Percentiles rank a stretch among this genome's conserved stretches.
phyloP scores from a whole-genome alignment of 768 basidiomycete genomes.

The Gloeopeniophorella convolvens region DNA sequence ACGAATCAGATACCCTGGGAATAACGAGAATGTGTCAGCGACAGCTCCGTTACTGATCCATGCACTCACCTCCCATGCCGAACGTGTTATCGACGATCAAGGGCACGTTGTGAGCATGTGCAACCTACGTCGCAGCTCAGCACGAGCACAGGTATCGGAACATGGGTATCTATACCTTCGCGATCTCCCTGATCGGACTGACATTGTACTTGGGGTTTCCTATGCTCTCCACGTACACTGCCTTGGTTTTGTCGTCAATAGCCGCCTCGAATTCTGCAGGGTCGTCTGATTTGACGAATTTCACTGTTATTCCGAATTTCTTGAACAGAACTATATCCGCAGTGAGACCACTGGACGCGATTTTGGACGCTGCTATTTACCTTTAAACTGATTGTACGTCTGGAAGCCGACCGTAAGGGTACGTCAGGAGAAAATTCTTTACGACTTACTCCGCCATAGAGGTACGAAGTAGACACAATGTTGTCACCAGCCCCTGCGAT shows the following conservation, averaged over 20 bases:
- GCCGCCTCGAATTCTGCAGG: slow-evolving; percentile 55
- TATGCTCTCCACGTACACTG: slow-evolving; percentile 68
- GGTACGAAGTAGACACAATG: slow-evolving; percentile 60
- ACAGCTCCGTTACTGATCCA: background rate
- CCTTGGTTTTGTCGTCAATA: slow-evolving; percentile 75
- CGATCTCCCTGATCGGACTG: slow-evolving; percentile 58
- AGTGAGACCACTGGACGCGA: background rate
- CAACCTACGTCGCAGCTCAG: slow-evolving; percentile 37
- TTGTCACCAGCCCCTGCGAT: slow-evolving; percentile 66
- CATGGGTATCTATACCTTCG: slow-evolving; percentile 41
- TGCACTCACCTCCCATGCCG: slow-evolving; percentile 50
- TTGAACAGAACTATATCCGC: slow-evolving; percentile 49
- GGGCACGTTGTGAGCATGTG: slow-evolving; percentile 66
- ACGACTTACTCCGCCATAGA: slow-evolving; percentile 62
- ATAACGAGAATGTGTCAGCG: background rate
- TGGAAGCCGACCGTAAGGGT: slow-evolving; percentile 16
- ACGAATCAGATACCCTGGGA: slow-evolving; percentile 48
- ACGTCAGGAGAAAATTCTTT: background rate
- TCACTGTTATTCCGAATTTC: slow-evolving; percentile 57
- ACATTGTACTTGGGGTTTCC: slow-evolving; percentile 75
- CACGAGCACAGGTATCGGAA: background rate
- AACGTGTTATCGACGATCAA: slow-evolving; percentile 80
- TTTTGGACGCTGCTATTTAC: slow-evolving; percentile 22
- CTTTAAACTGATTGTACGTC: slow-evolving; percentile 74
- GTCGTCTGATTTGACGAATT: slow-evolving; percentile 52